Conservation (phyloP, 177 flowering plant species). For the Tripterygium wilfordii region DNA sequence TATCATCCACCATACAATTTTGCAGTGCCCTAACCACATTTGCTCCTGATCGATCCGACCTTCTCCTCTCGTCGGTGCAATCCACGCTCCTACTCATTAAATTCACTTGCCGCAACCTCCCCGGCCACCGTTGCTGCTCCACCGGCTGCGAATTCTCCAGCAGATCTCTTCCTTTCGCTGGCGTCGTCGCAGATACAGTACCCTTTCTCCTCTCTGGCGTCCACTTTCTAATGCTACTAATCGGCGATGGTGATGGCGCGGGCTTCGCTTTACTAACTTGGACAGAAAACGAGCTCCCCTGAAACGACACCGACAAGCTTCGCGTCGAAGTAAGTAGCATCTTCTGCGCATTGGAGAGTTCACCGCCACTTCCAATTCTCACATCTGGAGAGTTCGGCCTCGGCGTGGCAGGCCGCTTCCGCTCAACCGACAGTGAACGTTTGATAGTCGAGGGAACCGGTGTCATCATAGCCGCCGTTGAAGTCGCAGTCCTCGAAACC, state of each 20-base stretch:
- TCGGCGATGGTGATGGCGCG: conserved; percentile 36
- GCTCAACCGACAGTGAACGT: conserved; percentile 68
- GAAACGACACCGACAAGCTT: conserved; percentile 78
- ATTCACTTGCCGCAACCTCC: conserved; percentile 29
- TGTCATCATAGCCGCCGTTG: conserved; percentile 13
- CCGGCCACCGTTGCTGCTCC: conserved; percentile 75
- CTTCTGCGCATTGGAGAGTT: conserved; percentile 34
- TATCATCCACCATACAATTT: conserved; percentile 37
- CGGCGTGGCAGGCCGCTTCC: conserved; percentile 45
- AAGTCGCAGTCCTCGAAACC: conserved; percentile 33
- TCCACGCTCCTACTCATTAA: conserved; percentile 48
- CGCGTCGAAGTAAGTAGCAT: conserved; percentile 47
- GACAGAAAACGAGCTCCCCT: conserved; percentile 58
- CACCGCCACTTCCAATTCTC: conserved; percentile 16
- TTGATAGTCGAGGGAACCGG: conserved; percentile 21
- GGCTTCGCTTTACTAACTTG: conserved; percentile 50
- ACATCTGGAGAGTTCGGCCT: conserved; percentile 25
- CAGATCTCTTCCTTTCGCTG: conserved; percentile 32
- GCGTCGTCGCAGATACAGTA: conserved; percentile 17
- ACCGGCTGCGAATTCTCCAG: conserved; percentile 40
- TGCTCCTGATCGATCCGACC: conserved; percentile 27
- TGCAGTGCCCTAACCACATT: conserved; percentile 34
- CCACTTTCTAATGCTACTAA: conserved; percentile 26
- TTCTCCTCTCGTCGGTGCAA: conserved; percentile 31
- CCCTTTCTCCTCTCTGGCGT: conserved; percentile 63